Conservation (phyloP, 306 rosid genomes). For the Sicyos baderoa region DNA sequence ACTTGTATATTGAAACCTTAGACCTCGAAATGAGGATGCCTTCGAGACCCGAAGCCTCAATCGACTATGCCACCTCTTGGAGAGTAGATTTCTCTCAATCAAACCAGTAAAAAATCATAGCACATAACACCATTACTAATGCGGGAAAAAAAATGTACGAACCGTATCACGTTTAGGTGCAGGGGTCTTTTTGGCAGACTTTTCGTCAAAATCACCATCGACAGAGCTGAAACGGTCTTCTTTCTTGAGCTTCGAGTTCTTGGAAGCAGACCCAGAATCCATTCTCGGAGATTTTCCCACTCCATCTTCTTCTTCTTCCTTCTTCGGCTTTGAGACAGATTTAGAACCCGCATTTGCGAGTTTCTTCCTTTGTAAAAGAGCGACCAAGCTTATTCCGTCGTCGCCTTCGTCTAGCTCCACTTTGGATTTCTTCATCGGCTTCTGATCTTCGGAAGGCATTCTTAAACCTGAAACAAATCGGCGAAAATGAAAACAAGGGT, state of each 20-base stretch:
- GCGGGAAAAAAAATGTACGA: not conserved
- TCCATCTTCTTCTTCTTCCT: conserved; percentile 29
- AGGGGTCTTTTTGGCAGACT: conserved; percentile 19
- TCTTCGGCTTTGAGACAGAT: conserved; percentile 35
- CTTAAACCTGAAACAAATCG: not conserved
- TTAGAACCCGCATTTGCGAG: conserved; percentile 25
- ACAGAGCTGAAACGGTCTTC: conserved; percentile 23
- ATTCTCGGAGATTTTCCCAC: conserved; percentile 16
- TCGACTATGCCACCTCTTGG: too few relatives aligned
- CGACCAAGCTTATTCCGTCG: conserved; percentile 26
- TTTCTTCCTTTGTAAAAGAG: conserved; percentile 30
- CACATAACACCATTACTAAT: not conserved
- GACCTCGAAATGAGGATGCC: too few relatives aligned
- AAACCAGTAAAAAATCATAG: too few relatives aligned
- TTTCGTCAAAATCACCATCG: conserved; percentile 23
- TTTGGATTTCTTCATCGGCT: conserved; percentile 28
- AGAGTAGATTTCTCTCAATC: not conserved
- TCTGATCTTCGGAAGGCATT: conserved; percentile 57
- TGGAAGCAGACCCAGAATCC: conserved; percentile 15
- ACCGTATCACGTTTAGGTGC: conserved; percentile 15
- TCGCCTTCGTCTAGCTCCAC: conserved; percentile 23
- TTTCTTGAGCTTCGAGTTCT: conserved; percentile 39
- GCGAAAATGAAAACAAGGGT: not conserved
- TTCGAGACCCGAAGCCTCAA: too few relatives aligned
- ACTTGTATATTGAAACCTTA: too few relatives aligned